Base-by-base conservation (phyloP, 345 rosid genomes). In the Gossypium raimondii region DNA sequence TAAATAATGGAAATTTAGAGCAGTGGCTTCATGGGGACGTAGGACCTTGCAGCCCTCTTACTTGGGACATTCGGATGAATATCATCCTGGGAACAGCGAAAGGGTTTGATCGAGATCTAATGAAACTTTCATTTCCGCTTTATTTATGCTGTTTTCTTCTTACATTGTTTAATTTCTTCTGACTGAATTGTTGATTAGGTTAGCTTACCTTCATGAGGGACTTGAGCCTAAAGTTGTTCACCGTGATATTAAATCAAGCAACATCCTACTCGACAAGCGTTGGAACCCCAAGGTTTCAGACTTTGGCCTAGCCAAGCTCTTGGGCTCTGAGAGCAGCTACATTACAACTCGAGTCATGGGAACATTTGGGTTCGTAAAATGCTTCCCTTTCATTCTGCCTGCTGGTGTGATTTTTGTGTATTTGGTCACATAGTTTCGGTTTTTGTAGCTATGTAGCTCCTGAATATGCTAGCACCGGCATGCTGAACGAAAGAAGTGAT, bases 281-380 rank as follows among this genome's bases (percentile, higher is more conserved):
- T 92, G 98, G 98, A 90, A 88, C 81, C 76, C 97, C 10, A 92
- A 94, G 82, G 97, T 94, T 56, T 94, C 98, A 0, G 98, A 94
- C 78, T 92, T 94, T 81, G 98, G 98, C 75, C 97, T 92, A 41
- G 98, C 98, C 73, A 94, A 92, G 83, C 93, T 94, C 11, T 81
- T 94, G 17, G 85, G 87, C 57, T 85, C 97, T 0, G 97, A 90
- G 64, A 82, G 78, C 73, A 90, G 92, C 81, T 89, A 90, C 76
- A 86, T 92, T 25, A 94, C 98, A 38, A 94, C 98, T 12, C 92
- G 97, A 56, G 98, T 94, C 50, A 94, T 94, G 98, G 98, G 98
- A 77, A 94, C 98, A 52, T 94, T 94, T 29, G 98, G 98, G 98
- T 94, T 34, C 34, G 92, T 81, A 76, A 51, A 70, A 2, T 67